A percentile compares a stretch with the other conserved stretches of the same genome.
Evolutionary conservation across 352 stramenopile genomes (phyloP).

Genomic region (Globisporangium carolinianum): DNA sequence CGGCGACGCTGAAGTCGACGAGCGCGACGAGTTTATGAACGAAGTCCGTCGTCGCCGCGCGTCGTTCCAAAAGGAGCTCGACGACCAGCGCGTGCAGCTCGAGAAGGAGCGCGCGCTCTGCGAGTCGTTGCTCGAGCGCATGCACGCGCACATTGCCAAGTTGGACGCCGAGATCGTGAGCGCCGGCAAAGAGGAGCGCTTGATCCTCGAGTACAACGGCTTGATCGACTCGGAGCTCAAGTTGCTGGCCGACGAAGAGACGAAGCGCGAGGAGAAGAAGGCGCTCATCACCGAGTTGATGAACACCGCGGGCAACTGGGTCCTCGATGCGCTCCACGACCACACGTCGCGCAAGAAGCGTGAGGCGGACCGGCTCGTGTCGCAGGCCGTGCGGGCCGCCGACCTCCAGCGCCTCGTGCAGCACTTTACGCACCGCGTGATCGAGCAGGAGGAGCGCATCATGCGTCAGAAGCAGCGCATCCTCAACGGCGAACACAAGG

Average conservation of each 20-base stretch:
- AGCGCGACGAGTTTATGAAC: conserved; percentile 88
- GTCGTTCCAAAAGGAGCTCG: conserved; percentile 82
- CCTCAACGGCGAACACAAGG: conserved; percentile 85
- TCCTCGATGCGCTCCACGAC: conserved; percentile 72
- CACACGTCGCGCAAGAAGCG: conserved; percentile 87
- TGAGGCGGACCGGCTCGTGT: conserved; percentile 78
- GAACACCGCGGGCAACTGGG: conserved; percentile 85
- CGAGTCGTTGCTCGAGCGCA: conserved; percentile 68
- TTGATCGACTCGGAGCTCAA: conserved; percentile 73
- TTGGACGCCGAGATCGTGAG: conserved; percentile 75
- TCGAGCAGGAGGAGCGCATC: conserved; percentile 86
- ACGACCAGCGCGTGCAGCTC: conserved; percentile 68
- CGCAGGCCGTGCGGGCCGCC: conserved; percentile 73
- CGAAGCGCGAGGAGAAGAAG: conserved; percentile 88
- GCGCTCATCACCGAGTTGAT: conserved; percentile 76
- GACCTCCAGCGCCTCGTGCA: conserved; percentile 85
- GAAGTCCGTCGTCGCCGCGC: conserved; percentile 66
- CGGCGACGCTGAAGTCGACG: conserved; percentile 60
- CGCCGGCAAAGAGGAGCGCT: conserved; percentile 53
- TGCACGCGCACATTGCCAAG: conserved; percentile 79
- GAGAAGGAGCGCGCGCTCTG: conserved; percentile 75
- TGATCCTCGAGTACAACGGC: conserved; percentile 71
- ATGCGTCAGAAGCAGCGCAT: conserved; percentile 89
- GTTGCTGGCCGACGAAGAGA: conserved; percentile 68
- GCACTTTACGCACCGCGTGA: conserved; percentile 86